Percentiles rank a stretch among this genome's conserved stretches.
phyloP scores from a whole-genome alignment of 2,329 filamentous ascomycete species.

The Aspergillus sp. region DNA sequence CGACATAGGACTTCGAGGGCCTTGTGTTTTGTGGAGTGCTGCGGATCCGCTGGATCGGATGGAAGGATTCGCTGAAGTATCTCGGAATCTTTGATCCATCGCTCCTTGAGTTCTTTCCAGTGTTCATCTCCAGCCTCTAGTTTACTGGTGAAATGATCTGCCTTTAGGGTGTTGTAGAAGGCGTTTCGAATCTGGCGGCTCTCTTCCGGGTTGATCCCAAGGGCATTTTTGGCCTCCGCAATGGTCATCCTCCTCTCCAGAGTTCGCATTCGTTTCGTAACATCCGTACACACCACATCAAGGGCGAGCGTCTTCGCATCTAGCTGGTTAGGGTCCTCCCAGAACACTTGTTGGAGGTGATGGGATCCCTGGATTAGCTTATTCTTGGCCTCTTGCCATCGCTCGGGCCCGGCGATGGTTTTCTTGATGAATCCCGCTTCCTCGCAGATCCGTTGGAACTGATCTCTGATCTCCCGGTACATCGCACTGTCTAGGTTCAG shows the following conservation, averaged over 20 bases:
- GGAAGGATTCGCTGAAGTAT: constrained; percentile 57
- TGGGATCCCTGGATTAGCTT: constrained; percentile 63
- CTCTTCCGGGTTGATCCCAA: constrained; percentile 68
- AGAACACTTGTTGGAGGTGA: constrained; percentile 64
- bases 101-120: constrained; percentile 68
- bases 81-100: constrained; percentile 62
- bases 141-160: constrained; percentile 69
- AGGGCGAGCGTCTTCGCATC: constrained; percentile 67
- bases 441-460: constrained; percentile 70
- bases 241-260: constrained; percentile 67
- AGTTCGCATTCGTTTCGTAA: constrained; percentile 74
- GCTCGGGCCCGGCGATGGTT: constrained; percentile 68
- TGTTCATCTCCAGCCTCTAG: constrained; percentile 69
- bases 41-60: constrained; percentile 51
- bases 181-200: constrained; percentile 64
- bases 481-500: constrained; percentile 62
- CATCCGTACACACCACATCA: constrained; percentile 77
- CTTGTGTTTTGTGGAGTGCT: constrained; percentile 57
- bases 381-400: constrained; percentile 71
- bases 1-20: constrained; percentile 70
- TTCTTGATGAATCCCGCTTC: constrained; percentile 70
- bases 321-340: constrained; percentile 55
- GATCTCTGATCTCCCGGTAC: constrained; percentile 64
- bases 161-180: constrained; percentile 65
- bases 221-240: constrained; percentile 69